Evolutionary conservation across 306 rosid genomes (phyloP).

Genomic region (Aeschynomene evenia): DNA sequence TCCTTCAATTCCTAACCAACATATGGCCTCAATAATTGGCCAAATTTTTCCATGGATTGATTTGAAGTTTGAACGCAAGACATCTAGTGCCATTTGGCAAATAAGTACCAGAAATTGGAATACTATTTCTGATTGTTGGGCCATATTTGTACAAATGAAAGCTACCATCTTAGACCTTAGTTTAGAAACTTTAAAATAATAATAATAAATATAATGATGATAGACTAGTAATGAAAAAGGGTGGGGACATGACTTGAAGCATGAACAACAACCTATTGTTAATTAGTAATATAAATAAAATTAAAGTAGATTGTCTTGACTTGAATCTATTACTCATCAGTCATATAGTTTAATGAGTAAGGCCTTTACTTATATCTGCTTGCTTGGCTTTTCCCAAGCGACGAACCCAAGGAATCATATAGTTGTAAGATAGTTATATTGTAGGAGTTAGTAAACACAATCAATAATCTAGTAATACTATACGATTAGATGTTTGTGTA

Average conservation of each 20-base stretch:
- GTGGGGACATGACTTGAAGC: constrained; percentile 18
- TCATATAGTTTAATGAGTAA: constrained; percentile 17
- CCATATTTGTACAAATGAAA: neutral
- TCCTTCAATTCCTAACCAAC: constrained; percentile 25
- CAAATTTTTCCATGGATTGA: constrained; percentile 4
- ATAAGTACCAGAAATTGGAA: neutral
- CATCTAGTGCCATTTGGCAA: constrained; percentile 5
- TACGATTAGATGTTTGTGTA: too few species aligned
- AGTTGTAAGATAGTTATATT: too few species aligned
- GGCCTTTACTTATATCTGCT: constrained; percentile 19
- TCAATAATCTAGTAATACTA: too few species aligned
- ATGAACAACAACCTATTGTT: constrained; percentile 26
- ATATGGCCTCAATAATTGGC: neutral
- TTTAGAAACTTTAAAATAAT: constrained; percentile 20
- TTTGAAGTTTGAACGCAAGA: constrained; percentile 34
- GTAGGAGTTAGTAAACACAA: too few species aligned
- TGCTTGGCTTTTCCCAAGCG: constrained; percentile 47
- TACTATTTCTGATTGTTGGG: neutral
- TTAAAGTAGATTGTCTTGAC: constrained; percentile 42
- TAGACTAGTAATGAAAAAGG: neutral
- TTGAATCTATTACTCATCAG: constrained; percentile 18
- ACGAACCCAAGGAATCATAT: constrained; percentile 36
- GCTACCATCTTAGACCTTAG: constrained; percentile 12
- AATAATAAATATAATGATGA: too few species aligned
- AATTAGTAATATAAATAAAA: too few species aligned